Conservation (phyloP, 108 stramenopile genomes). For the Hondaea fermentalgiana region DNA sequence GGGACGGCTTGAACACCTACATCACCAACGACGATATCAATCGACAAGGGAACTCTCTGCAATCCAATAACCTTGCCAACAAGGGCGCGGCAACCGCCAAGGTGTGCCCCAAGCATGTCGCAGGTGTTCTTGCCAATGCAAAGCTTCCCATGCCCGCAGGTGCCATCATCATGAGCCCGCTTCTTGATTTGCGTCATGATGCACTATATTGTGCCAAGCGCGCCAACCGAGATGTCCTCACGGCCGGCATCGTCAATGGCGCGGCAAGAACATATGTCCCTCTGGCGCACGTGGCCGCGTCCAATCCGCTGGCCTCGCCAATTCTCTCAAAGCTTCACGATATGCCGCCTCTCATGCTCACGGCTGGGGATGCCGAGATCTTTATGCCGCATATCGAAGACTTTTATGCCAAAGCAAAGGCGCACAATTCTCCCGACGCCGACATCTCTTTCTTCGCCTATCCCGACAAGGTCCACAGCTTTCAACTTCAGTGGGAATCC, state of each 20-base stretch:
- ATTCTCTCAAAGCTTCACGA: not conserved
- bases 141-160: not conserved
- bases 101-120: not conserved
- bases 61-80: too few relatives aligned
- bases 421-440: not conserved
- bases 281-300: not conserved
- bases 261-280: not conserved
- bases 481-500: not conserved
- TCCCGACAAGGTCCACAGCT: not conserved
- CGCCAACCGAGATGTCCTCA: not conserved
- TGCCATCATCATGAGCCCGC: not conserved
- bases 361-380: conserved; percentile 6
- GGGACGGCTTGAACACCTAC: not conserved
- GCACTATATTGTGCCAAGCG: not conserved
- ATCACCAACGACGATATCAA: not conserved
- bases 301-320: not conserved
- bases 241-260: not conserved
- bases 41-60: too few relatives aligned
- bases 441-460: not conserved
- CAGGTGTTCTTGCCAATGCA: not conserved
- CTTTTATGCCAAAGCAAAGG: not conserved
- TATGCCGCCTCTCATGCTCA: not conserved
- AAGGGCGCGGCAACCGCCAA: not conserved
- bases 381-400: not conserved
- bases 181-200: not conserved